Base-by-base conservation (phyloP, 2,329 filamentous ascomycete species). In the Fusarium circinatum region DNA sequence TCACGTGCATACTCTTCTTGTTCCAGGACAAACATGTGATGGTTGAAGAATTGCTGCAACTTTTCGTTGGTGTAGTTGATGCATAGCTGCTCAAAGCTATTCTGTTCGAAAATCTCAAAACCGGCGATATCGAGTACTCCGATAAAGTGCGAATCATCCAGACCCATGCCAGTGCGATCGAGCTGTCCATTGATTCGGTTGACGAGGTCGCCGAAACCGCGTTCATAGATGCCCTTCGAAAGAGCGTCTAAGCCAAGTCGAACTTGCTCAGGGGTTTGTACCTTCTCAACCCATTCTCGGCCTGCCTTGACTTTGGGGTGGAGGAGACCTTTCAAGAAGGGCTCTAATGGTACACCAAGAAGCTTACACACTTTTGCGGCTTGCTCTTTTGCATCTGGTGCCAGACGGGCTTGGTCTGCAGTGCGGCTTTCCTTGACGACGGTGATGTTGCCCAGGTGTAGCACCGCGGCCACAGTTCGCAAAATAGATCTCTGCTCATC, bases 1-100 rank as follows among this genome's bases (percentile, higher is more conserved):
- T 99, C 96, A 54, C 96, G 88, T 14, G 96, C 95, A 82, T 99
- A 99, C 82, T 99, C 96, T 82, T 99, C 96, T 79, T 99, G 96
- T 81, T 99, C 96, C 13, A 99, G 87, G 15, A 99, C 96, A 80
- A 99, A 99, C 96, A 99, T 99, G 85, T 99, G 97, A 81, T 99
- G 96, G 79, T 99, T 99, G 89, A 99, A 99, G 83, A 99, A 99
- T 77, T 99, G 96, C 80, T 99, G 96, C 12, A 99, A 90, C 82
- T 98, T 99, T 83, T 99, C 96, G 83, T 99, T 99, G 70, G 97
- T 98, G 84, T 99, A 99, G 84, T 99, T 99, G 88, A 99, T 99
- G 86, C 96, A 99, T 11, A 99, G 89, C 82, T 99, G 96, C 82
- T 99, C 96, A 79, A 99, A 99, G 85, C 96, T 98, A 85, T 99